phyloP scores from a whole-genome alignment of 1,284 basidiomycete genomes.

The Pseudozyma hubeiensis region DNA sequence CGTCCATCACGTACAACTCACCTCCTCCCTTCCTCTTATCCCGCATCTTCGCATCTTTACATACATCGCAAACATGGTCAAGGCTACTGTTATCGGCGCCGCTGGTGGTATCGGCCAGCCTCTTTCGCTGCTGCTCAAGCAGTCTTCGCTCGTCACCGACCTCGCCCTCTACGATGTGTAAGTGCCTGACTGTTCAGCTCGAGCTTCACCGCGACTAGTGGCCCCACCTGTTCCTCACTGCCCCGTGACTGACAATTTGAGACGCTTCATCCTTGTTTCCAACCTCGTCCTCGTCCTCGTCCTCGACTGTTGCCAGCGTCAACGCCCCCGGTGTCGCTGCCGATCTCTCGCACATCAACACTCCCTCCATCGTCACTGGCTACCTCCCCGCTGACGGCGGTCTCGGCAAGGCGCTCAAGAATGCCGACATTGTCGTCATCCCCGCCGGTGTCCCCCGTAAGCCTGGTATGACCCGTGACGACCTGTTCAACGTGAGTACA shows the following conservation, averaged over 20 bases:
- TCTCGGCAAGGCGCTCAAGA: constrained; percentile 83
- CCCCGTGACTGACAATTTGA: too few species aligned
- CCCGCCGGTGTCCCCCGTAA: constrained; percentile 98
- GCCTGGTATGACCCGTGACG: constrained; percentile 79
- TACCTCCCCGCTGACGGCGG: constrained; percentile 75
- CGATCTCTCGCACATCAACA: constrained; percentile 88
- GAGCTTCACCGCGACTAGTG: not conserved
- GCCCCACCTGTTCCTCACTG: too few species aligned
- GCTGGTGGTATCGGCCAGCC: constrained; percentile 77
- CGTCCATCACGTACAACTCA: constrained; percentile 9
- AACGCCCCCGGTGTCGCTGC: constrained; percentile 91
- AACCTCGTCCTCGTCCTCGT: not conserved
- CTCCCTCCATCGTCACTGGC: constrained; percentile 68
- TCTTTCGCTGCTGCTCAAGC: constrained; percentile 88
- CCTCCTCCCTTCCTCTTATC: not conserved
- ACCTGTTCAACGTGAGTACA: constrained; percentile 84
- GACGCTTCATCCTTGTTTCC: not conserved
- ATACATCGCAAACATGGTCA: constrained; percentile 53
- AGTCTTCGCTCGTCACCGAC: constrained; percentile 78
- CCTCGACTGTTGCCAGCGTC: constrained; percentile 43
- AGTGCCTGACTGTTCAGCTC: constrained; percentile 70
- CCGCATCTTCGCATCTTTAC: constrained; percentile 2
- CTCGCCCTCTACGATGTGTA: constrained; percentile 95
- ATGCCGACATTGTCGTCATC: constrained; percentile 91
- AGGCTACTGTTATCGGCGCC: constrained; percentile 67